These are phyloP conservation scores for Paecilomyces variotii DNA, from an alignment of 2,329 filamentous ascomycete genomes.

Conservation along the genomic window DNA sequence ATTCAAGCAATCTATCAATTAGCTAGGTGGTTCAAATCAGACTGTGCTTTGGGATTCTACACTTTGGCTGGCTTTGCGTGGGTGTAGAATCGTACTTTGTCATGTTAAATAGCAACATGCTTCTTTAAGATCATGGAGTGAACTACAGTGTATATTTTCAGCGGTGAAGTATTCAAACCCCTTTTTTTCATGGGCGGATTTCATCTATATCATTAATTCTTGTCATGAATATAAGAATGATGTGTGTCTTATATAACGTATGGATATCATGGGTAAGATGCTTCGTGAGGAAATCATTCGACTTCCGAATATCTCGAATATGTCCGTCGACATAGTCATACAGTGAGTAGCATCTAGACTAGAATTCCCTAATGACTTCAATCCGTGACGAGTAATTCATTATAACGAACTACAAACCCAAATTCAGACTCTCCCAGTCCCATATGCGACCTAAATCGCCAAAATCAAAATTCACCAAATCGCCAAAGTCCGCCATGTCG, in stretches of 20 bases:
- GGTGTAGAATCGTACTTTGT: too few relatives aligned
- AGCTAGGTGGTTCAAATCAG: too few relatives aligned
- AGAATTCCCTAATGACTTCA: not conserved
- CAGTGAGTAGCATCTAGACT: slow-evolving; percentile 5
- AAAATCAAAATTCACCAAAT: slow-evolving; percentile 14
- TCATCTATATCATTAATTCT: too few relatives aligned
- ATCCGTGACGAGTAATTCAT: not conserved
- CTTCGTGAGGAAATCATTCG: not conserved
- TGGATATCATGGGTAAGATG: not conserved
- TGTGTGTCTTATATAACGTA: not conserved
- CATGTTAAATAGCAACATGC: too few relatives aligned
- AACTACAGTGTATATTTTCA: too few relatives aligned
- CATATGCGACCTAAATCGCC: slow-evolving; percentile 19
- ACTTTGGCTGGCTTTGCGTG: too few relatives aligned
- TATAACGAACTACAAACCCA: slow-evolving; percentile 6
- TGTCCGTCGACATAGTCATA: slow-evolving; percentile 11
- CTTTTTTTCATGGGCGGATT: too few relatives aligned
- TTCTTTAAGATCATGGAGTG: too few relatives aligned
- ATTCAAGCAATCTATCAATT: too few relatives aligned
- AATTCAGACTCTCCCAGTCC: slow-evolving; percentile 19
- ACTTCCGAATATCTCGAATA: not conserved
- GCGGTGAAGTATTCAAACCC: too few relatives aligned
- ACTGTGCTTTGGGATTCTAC: too few relatives aligned
- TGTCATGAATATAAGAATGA: too few relatives aligned
- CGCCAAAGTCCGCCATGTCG: slow-evolving; percentile 5